Conservation (phyloP, 495 filamentous ascomycete genomes). For the Glonium stellatum region DNA sequence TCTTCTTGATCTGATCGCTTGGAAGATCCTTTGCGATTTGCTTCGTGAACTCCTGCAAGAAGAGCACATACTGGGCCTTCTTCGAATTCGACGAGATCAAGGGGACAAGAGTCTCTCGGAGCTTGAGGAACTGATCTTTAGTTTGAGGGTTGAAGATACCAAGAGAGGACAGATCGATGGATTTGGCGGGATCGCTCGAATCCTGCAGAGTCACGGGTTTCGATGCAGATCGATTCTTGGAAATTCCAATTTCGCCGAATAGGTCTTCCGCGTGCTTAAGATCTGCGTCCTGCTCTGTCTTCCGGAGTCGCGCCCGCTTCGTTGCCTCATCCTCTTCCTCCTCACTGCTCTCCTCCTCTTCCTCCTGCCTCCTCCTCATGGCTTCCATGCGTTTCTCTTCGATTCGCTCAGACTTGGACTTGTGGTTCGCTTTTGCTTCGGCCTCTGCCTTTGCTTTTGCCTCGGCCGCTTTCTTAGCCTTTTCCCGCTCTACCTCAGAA, state of each 20-base stretch:
- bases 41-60: slow-evolving; percentile 86
- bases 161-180: slow-evolving; percentile 71
- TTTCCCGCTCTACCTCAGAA: slow-evolving; percentile 93
- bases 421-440: slow-evolving; percentile 88
- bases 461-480: slow-evolving; percentile 78
- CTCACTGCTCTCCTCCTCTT: slow-evolving; percentile 52
- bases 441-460: slow-evolving; percentile 83
- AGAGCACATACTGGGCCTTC: slow-evolving; percentile 83
- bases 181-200: slow-evolving; percentile 61
- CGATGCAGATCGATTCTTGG: slow-evolving; percentile 32
- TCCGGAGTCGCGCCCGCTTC: slow-evolving; percentile 62
- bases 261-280: slow-evolving; percentile 87
- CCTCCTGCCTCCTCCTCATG: slow-evolving; percentile 43
- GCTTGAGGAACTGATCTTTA: slow-evolving; percentile 70
- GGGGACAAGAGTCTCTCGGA: slow-evolving; percentile 69
- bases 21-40: slow-evolving; percentile 79
- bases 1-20: slow-evolving; percentile 91
- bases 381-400: slow-evolving; percentile 58
- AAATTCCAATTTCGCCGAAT: slow-evolving; percentile 69
- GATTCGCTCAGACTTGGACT: slow-evolving; percentile 80
- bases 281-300: slow-evolving; percentile 80
- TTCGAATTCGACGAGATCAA: slow-evolving; percentile 66
- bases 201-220: slow-evolving; percentile 63
- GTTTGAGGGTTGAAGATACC: slow-evolving; percentile 83
- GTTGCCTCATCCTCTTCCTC: slow-evolving; percentile 64